These are phyloP conservation scores for Fusarium begoniae DNA, from an alignment of 2,329 filamentous ascomycete species.

Conservation along the genomic window DNA sequence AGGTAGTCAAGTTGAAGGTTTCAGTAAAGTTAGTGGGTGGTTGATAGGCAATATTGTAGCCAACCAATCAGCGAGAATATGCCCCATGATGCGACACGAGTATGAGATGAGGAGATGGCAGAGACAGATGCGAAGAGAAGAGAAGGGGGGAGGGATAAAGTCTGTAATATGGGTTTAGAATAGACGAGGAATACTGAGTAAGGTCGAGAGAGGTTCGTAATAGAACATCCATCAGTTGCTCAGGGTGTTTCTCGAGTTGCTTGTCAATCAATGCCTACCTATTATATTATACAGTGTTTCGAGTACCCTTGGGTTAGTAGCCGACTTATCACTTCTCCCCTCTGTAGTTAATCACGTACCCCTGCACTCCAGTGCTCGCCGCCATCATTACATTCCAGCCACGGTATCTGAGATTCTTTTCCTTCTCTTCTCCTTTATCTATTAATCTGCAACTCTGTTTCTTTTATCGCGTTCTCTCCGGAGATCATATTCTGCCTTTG, in stretches of 20 bases:
- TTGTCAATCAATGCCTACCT: not conserved
- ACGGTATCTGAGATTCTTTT: not conserved
- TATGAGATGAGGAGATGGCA: not conserved
- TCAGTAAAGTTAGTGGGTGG: not conserved
- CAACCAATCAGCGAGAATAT: constrained; percentile 32
- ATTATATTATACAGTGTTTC: not conserved
- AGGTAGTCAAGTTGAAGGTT: not conserved
- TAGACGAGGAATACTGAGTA: not conserved
- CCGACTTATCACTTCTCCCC: not conserved
- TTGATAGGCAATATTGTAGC: constrained; percentile 27
- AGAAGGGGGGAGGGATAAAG: not conserved
- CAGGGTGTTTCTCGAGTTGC: not conserved
- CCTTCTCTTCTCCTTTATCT: not conserved
- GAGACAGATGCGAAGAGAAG: not conserved
- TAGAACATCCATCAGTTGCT: not conserved
- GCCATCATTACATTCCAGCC: constrained; percentile 6
- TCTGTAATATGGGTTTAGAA: not conserved
- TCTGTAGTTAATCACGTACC: not conserved
- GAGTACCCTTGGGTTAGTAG: not conserved
- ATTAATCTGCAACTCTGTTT: not conserved
- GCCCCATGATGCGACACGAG: not conserved
- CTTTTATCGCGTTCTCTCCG: not conserved
- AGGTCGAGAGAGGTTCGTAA: not conserved
- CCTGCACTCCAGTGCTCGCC: constrained; percentile 1
- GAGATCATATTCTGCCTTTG: not conserved